phyloP scores from a whole-genome alignment of 106 monocot species.

The Dioscorea alata region DNA sequence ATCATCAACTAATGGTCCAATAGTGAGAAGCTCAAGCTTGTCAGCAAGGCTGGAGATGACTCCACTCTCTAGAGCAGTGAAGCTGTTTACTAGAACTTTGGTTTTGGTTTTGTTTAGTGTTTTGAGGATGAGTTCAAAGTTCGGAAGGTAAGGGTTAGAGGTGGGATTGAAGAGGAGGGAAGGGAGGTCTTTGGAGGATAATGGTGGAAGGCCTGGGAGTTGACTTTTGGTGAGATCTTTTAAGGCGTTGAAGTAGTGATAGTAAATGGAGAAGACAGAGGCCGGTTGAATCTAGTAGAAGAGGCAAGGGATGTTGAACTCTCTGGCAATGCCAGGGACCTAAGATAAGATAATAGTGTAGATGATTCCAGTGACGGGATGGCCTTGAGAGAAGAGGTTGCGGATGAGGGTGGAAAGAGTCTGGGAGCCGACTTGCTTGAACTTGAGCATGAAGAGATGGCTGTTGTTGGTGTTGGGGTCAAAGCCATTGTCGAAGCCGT shows the following conservation, averaged over 20 bases:
- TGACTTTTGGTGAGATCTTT: slow-evolving; percentile 1
- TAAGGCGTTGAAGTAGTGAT: slow-evolving; percentile 3
- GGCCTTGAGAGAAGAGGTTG: slow-evolving; percentile 8
- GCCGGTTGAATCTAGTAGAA: slow-evolving; percentile 10
- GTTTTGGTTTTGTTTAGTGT: not conserved
- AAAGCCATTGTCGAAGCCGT: slow-evolving; percentile 14
- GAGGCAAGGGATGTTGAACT: slow-evolving; percentile 8
- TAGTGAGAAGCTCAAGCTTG: slow-evolving; percentile 23
- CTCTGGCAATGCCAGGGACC: slow-evolving; percentile 19
- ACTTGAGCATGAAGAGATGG: not conserved
- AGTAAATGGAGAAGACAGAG: not conserved
- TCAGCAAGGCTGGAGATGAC: not conserved
- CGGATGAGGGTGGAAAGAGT: slow-evolving; percentile 10
- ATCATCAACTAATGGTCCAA: slow-evolving; percentile 33
- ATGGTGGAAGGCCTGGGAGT: slow-evolving; percentile 30
- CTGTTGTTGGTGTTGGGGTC: not conserved
- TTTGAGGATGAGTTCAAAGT: not conserved
- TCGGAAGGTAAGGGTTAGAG: not conserved
- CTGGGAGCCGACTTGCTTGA: slow-evolving; percentile 5
- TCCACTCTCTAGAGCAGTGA: slow-evolving; percentile 30
- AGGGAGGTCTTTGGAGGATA: slow-evolving; percentile 37
- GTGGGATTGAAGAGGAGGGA: slow-evolving; percentile 18
- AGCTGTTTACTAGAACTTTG: slow-evolving; percentile 45
- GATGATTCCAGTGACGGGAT: slow-evolving; percentile 18
- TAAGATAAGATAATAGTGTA: slow-evolving; percentile 18